These are phyloP conservation scores for Cladosporium phlei DNA, from an alignment of 2,329 filamentous ascomycete genomes.

Conservation along the genomic window DNA sequence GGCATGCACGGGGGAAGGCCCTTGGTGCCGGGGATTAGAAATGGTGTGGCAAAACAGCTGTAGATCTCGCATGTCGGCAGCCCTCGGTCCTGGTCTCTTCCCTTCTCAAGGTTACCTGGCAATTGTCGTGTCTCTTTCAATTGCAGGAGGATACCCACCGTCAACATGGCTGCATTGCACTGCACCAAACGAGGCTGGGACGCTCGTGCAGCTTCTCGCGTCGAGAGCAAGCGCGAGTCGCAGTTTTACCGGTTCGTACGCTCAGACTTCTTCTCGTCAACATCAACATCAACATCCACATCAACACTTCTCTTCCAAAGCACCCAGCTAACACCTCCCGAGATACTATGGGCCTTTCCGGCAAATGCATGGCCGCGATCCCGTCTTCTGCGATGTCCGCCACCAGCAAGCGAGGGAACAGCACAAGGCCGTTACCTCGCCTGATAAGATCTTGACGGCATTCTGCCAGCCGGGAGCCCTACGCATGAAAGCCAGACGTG, in stretches of 20 bases:
- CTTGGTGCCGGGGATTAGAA: no score
- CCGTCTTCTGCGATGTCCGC: neutral
- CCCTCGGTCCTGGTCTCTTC: no score
- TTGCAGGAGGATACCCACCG: no score
- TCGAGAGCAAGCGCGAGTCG: neutral
- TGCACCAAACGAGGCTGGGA: no score
- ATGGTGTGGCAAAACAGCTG: no score
- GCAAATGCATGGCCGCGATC: neutral
- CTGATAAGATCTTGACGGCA: constrained; percentile 33
- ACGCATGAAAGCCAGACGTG: constrained; percentile 44
- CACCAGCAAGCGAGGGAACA: neutral
- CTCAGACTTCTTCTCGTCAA: neutral
- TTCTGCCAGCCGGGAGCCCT: constrained; percentile 50
- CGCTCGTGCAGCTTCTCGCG: neutral
- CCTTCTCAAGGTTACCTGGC: no score
- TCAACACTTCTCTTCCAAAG: no score
- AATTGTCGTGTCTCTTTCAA: no score
- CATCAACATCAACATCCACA: no score
- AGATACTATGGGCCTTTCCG: constrained; percentile 22
- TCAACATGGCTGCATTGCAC: no score
- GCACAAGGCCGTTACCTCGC: neutral
- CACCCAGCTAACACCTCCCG: neutral
- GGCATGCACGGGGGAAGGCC: no score
- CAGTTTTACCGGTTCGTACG: neutral
- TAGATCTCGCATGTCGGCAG: no score